Evolutionary conservation across 805 yeast species (phyloP).

Genomic region (Nakazawaea sp.): DNA sequence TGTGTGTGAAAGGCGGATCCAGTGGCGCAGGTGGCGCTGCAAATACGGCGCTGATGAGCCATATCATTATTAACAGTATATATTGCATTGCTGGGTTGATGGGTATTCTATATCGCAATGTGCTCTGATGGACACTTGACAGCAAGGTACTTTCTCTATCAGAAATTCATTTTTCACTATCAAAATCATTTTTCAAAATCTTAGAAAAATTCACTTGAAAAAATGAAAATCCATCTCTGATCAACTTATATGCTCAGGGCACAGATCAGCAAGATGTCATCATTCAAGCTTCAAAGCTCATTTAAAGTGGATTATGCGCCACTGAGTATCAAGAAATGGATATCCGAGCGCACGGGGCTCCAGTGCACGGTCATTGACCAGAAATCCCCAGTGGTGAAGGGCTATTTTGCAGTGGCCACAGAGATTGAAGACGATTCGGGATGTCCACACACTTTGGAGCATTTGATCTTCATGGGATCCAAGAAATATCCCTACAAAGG

Average conservation of each 20-base stretch:
- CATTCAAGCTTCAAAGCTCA: slow-evolving; percentile 35
- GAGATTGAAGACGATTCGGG: slow-evolving; percentile 86
- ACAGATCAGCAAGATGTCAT: not conserved
- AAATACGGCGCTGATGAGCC: no score
- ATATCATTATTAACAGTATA: no score
- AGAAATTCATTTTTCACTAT: no score
- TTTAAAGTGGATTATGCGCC: slow-evolving; percentile 77
- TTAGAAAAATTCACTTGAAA: no score
- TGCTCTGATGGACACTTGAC: no score
- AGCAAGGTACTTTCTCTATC: no score
- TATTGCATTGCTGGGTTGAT: no score
- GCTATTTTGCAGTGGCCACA: slow-evolving; percentile 94
- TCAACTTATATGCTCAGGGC: slow-evolving; percentile 4
- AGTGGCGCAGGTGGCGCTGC: slow-evolving; percentile 9
- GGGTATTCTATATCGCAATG: no score
- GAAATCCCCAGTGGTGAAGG: slow-evolving; percentile 83
- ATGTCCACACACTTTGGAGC: slow-evolving; percentile 93
- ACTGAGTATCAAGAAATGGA: slow-evolving; percentile 65
- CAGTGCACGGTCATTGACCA: slow-evolving; percentile 72
- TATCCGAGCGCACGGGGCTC: slow-evolving; percentile 72
- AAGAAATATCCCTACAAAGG: slow-evolving; percentile 88
- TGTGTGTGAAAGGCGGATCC: slow-evolving; percentile 47
- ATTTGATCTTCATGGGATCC: slow-evolving; percentile 91
- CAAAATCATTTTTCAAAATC: no score
- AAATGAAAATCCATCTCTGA: no score